Percentiles rank a stretch among this genome's conserved stretches.
These are phyloP conservation scores for Vicia faba DNA, from an alignment of 306 rosid species.

Conservation along the genomic window DNA sequence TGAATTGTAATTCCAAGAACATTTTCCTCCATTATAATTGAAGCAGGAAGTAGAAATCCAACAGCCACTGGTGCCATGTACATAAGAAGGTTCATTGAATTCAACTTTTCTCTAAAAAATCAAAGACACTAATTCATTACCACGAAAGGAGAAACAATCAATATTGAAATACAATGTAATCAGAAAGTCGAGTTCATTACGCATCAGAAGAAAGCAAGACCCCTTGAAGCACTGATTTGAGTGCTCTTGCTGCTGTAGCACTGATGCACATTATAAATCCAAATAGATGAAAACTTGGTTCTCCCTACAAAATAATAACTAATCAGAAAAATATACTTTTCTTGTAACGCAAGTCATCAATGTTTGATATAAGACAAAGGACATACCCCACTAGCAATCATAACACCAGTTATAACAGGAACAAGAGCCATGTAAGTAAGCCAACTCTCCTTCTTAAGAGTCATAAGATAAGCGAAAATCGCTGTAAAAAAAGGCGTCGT, in stretches of 20 bases:
- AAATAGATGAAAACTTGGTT: slow-evolving; percentile 59
- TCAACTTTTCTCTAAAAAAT: slow-evolving; percentile 48
- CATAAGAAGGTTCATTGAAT: slow-evolving; percentile 57
- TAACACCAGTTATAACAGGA: slow-evolving; percentile 51
- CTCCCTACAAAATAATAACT: slow-evolving; percentile 35
- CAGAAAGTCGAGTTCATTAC: slow-evolving; percentile 41
- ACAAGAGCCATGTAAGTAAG: slow-evolving; percentile 44
- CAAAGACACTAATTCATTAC: slow-evolving; percentile 35
- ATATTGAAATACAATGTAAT: slow-evolving; percentile 17
- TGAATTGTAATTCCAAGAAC: slow-evolving; percentile 46
- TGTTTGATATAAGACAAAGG: not conserved
- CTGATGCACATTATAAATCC: slow-evolving; percentile 55
- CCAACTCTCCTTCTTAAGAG: slow-evolving; percentile 43
- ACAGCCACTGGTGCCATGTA: slow-evolving; percentile 58
- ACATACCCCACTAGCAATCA: slow-evolving; percentile 55
- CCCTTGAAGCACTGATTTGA: slow-evolving; percentile 59
- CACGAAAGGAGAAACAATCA: not conserved
- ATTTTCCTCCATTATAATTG: slow-evolving; percentile 51
- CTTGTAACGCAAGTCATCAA: too few relatives aligned
- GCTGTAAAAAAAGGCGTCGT: slow-evolving; percentile 55
- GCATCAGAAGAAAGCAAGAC: slow-evolving; percentile 54
- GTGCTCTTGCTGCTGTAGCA: slow-evolving; percentile 59
- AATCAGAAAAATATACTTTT: too few relatives aligned
- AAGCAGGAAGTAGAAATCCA: slow-evolving; percentile 50
- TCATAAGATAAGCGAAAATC: slow-evolving; percentile 46